Percentiles rank a stretch among this genome's conserved stretches.
Evolutionary conservation across 768 basidiomycete genomes (phyloP).

Genomic region (Lactarius trivialis): DNA sequence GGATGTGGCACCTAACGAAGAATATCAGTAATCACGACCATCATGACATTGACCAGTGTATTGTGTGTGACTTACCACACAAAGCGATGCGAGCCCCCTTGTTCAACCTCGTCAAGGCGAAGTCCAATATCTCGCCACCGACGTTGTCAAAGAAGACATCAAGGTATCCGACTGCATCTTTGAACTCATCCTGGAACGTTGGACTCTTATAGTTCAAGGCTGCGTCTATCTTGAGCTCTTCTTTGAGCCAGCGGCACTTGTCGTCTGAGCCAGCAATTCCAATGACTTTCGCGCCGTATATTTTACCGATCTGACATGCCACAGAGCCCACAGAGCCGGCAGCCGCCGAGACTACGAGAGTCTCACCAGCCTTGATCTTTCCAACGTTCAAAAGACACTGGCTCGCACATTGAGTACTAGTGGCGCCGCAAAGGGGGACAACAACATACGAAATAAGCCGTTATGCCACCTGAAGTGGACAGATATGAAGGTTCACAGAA

Average conservation of each 20-base stretch:
- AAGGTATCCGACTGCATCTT: slow-evolving; percentile 60
- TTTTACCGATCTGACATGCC: slow-evolving; percentile 79
- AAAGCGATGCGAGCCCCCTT: slow-evolving; percentile 69
- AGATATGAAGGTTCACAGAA: background rate
- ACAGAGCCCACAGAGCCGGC: slow-evolving; percentile 86
- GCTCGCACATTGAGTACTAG: slow-evolving; percentile 8
- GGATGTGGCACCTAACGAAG: slow-evolving; percentile 65
- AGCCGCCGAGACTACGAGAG: slow-evolving; percentile 80
- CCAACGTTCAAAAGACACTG: slow-evolving; percentile 82
- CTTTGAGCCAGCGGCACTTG: slow-evolving; percentile 79
- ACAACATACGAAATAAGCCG: slow-evolving; percentile 76
- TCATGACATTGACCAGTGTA: background rate
- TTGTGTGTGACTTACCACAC: slow-evolving; percentile 54
- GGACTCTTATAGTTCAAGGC: slow-evolving; percentile 84
- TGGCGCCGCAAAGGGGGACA: background rate
- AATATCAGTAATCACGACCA: background rate
- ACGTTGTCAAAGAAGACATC: slow-evolving; percentile 86
- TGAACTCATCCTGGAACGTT: slow-evolving; percentile 67
- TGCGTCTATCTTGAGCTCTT: slow-evolving; percentile 75
- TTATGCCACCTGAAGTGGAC: slow-evolving; percentile 50
- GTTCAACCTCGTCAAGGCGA: slow-evolving; percentile 68
- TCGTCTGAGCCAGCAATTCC: slow-evolving; percentile 81
- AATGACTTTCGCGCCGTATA: slow-evolving; percentile 72
- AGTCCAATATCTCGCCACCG: slow-evolving; percentile 74
- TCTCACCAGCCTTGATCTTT: slow-evolving; percentile 76